Base-by-base conservation (phyloP, 345 rosid species). In the Physaria fendleri region DNA sequence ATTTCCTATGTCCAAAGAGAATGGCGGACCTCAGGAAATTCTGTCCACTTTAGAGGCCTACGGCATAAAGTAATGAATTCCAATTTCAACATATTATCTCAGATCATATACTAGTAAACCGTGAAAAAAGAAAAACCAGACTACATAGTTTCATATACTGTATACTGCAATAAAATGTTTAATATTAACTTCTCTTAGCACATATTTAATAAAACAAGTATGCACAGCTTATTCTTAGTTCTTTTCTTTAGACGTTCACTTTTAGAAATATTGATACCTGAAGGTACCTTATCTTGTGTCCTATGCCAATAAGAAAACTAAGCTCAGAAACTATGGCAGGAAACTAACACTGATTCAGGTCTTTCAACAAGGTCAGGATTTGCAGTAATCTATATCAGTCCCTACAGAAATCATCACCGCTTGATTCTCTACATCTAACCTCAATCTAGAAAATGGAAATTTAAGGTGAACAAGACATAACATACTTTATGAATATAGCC, bases 21-120 rank as follows among this genome's bases (percentile, higher is more conserved):
- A 63, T 24, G 69, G 52, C 46, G 83, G 79, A 63, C 65, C 74
- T 25, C 67, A 69, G 24, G 72, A 81, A 22, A 82, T 89, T 48
- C 53, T 78, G 47, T 73, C 74, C 53, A 78, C 82, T 18, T 47
- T 86, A 35, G 77, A 67, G 57, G 65, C 73, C 44, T 50, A 81
- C 41, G 77, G 74, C 63, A 71, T 82, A 63, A 80, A 79, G 69
- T 85, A 55, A 78, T 42, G 7, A 22, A 1, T 32, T 44, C 55
- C 38, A 68, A 8, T 56, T 21, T 63, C 22, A 30, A 32, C 40
- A 44, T 33, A 60, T 49, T 20, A 35, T 62, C 38, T 27, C 29
- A 22, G 37, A 14, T 62, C 69, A 16, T 56, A 62, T 38, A 47
- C 68, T 62, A 14, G 56, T 50, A 60, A 60, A 37, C 42, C 45